phyloP scores from a whole-genome alignment of 495 filamentous ascomycete species.

The Penicillium cosmopolitanum region DNA sequence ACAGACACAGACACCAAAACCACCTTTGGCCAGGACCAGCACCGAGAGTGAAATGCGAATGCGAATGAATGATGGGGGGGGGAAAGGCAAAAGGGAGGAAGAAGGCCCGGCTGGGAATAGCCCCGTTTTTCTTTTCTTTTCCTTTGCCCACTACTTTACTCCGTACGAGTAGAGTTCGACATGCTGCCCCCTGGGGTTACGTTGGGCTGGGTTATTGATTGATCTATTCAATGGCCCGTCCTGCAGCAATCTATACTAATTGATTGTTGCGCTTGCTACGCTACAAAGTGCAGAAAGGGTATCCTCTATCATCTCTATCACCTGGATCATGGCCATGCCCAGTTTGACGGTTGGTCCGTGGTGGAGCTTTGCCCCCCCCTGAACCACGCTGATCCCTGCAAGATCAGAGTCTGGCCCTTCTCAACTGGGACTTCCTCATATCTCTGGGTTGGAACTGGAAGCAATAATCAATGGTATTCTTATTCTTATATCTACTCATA shows the following conservation, averaged over 20 bases:
- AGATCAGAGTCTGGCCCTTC: conserved; percentile 5
- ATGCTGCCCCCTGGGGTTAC: neutral
- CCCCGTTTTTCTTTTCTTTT: neutral
- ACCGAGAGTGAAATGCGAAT: neutral
- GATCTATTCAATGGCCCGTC: no score
- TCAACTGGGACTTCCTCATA: neutral
- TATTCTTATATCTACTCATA: neutral
- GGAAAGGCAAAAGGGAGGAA: neutral
- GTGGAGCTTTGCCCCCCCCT: conserved; percentile 13
- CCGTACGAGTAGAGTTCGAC: neutral
- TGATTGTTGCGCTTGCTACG: no score
- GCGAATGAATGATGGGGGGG: neutral
- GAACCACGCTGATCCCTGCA: conserved; percentile 12
- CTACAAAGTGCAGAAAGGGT: no score
- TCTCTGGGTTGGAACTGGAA: no score
- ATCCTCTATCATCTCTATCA: no score
- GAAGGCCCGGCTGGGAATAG: conserved; percentile 10
- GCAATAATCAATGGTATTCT: neutral
- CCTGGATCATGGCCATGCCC: no score
- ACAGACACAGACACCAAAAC: neutral
- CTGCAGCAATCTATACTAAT: no score
- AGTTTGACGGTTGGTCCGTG: neutral
- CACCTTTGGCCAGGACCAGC: neutral
- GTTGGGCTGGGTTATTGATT: no score
- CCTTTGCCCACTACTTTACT: neutral